These are phyloP conservation scores for Protea cynaroides DNA, from an alignment of 164 flowering plant genomes.

Conservation along the genomic window DNA sequence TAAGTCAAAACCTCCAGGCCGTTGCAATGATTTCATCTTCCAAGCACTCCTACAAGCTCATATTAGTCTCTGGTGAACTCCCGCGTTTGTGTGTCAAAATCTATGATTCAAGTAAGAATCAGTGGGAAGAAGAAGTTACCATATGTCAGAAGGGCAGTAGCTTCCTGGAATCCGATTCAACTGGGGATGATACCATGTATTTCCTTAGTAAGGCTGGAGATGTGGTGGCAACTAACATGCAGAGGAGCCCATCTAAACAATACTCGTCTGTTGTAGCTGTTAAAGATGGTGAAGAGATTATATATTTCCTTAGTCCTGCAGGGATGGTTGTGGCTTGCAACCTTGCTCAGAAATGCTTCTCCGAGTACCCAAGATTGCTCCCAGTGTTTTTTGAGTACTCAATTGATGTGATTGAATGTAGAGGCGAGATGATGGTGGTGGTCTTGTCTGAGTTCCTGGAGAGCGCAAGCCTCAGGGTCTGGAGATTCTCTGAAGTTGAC, in stretches of 20 bases:
- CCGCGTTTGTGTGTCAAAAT: conserved; percentile 35
- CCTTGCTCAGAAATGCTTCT: conserved; percentile 28
- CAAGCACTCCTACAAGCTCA: conserved; percentile 34
- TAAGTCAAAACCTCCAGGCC: conserved; percentile 37
- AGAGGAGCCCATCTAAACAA: conserved; percentile 65
- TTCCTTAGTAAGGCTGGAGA: conserved; percentile 62
- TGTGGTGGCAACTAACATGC: conserved; percentile 54
- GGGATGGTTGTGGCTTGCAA: conserved; percentile 55
- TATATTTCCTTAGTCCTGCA: conserved; percentile 52
- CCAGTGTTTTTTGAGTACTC: conserved; percentile 60
- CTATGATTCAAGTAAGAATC: conserved; percentile 27
- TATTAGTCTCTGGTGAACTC: conserved; percentile 43
- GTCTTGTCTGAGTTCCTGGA: conserved; percentile 57
- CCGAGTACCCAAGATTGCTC: conserved; percentile 52
- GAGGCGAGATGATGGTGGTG: conserved; percentile 47
- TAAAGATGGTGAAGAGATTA: conserved; percentile 35
- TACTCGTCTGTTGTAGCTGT: conserved; percentile 45
- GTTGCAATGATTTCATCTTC: conserved; percentile 41
- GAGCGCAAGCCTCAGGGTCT: conserved; percentile 56
- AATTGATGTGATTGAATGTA: conserved; percentile 56
- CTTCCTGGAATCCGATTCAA: conserved; percentile 10
- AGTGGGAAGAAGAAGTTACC: conserved; percentile 33
- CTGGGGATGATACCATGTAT: conserved; percentile 38
- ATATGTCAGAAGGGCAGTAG: conserved; percentile 8
- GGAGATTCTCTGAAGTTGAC: conserved; percentile 41